Conservation (phyloP, 768 basidiomycete species). For the Mycena galericulata region DNA sequence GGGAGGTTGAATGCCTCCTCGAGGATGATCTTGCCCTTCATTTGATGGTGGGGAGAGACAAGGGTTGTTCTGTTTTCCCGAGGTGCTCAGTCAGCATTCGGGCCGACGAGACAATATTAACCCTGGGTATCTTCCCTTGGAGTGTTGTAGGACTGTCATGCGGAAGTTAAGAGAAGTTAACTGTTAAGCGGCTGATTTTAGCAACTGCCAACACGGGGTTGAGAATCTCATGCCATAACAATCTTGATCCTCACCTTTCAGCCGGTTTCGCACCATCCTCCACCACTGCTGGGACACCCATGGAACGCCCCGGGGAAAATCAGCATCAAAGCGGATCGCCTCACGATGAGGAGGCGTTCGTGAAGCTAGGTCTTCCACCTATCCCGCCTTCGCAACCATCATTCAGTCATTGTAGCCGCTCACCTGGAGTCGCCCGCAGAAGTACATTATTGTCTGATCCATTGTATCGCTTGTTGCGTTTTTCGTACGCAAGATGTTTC, state of each 20-base stretch:
- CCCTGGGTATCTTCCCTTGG: not conserved
- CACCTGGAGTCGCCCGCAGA: slow-evolving; percentile 38
- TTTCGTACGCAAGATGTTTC: slow-evolving; percentile 17
- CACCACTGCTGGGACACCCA: not conserved
- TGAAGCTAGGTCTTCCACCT: slow-evolving; percentile 37
- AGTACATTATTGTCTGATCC: slow-evolving; percentile 32
- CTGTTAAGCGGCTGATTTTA: no score
- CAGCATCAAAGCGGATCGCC: slow-evolving; percentile 7
- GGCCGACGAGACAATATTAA: not conserved
- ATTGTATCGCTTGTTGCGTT: slow-evolving; percentile 35
- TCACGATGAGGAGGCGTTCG: slow-evolving; percentile 31
- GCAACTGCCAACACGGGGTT: not conserved
- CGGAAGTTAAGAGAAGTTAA: no score
- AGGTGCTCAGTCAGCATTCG: not conserved
- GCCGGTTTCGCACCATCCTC: not conserved
- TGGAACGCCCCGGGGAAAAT: slow-evolving; percentile 26
- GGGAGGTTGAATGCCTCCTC: slow-evolving; percentile 38
- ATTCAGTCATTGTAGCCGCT: slow-evolving; percentile 30
- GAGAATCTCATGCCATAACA: not conserved
- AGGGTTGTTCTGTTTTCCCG: slow-evolving; percentile 20
- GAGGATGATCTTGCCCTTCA: slow-evolving; percentile 38
- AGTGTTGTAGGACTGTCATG: not conserved
- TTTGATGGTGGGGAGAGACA: not conserved
- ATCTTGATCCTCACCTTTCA: not conserved
- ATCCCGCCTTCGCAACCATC: slow-evolving; percentile 42